Evolutionary conservation across 441 rosid species (phyloP).

Genomic region (Aleurites moluccanus): DNA sequence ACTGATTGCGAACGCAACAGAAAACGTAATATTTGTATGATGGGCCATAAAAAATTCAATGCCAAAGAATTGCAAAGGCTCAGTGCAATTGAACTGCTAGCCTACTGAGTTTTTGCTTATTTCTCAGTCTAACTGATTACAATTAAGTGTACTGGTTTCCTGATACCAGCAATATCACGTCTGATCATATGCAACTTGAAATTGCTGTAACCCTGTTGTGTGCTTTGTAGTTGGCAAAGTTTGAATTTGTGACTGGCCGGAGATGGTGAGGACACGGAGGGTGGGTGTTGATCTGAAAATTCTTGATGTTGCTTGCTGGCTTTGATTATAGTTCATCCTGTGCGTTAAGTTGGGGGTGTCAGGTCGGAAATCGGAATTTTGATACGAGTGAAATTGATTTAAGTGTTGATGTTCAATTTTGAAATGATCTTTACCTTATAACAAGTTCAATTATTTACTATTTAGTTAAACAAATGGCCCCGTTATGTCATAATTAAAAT

Average conservation of each 20-base stretch:
- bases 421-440: too few relatives aligned
- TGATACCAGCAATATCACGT: background rate
- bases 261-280: background rate
- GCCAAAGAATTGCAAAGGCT: slow-evolving; percentile 10
- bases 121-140: background rate
- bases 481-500: too few relatives aligned
- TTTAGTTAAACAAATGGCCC: too few relatives aligned
- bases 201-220: too few relatives aligned
- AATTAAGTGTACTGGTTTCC: too few relatives aligned
- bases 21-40: slow-evolving; percentile 24
- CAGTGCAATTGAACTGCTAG: slow-evolving; percentile 7
- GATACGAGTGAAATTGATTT: too few relatives aligned
- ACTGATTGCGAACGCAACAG: slow-evolving; percentile 23
- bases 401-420: too few relatives aligned
- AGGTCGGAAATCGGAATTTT: too few relatives aligned
- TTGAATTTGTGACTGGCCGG: too few relatives aligned
- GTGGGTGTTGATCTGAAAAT: background rate
- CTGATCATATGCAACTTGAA: too few relatives aligned
- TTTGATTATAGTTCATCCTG: background rate
- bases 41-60: background rate
- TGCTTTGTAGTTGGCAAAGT: too few relatives aligned
- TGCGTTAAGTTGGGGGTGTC: background rate
- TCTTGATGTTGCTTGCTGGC: background rate
- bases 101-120: background rate
- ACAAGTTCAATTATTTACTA: too few relatives aligned